Conservation (phyloP, 345 rosid genomes). For the Gossypium mustelinum region DNA sequence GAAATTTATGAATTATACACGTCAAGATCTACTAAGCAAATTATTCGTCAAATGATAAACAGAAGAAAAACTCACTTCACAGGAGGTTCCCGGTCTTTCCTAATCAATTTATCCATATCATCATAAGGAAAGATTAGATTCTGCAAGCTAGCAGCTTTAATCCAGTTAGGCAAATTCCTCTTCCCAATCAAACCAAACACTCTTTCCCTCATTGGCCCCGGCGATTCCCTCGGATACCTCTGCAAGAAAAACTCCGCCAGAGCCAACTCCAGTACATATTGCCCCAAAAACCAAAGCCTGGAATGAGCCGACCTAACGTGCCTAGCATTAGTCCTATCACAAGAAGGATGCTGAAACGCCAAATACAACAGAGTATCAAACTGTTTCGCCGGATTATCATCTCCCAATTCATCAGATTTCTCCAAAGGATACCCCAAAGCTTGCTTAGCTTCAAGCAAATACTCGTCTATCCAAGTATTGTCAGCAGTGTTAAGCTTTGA, state of each 20-base stretch:
- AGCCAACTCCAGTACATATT: constrained; percentile 87
- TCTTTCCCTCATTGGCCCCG: constrained; percentile 91
- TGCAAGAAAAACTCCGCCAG: constrained; percentile 76
- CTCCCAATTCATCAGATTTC: constrained; percentile 52
- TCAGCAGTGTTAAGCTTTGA: constrained; percentile 83
- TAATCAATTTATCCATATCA: constrained; percentile 66
- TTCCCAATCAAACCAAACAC: constrained; percentile 89
- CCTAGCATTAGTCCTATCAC: constrained; percentile 77
- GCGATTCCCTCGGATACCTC: constrained; percentile 89
- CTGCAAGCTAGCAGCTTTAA: constrained; percentile 82
- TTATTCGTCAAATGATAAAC: background rate
- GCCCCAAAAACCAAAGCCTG: constrained; percentile 77
- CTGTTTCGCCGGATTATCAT: constrained; percentile 93
- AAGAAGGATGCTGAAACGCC: constrained; percentile 87
- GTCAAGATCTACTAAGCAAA: background rate
- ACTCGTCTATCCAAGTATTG: constrained; percentile 86
- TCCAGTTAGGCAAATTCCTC: constrained; percentile 80
- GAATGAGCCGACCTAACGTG: constrained; percentile 85
- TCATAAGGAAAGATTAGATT: constrained; percentile 89
- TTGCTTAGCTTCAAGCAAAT: constrained; percentile 83
- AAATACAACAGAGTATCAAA: constrained; percentile 77
- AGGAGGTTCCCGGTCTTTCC: constrained; percentile 80
- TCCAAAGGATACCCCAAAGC: constrained; percentile 87
- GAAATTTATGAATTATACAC: background rate
- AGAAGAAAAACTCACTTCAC: constrained; percentile 64